Conservation (phyloP, 1,284 basidiomycete genomes). For the Cutaneotrichosporon sp. region DNA sequence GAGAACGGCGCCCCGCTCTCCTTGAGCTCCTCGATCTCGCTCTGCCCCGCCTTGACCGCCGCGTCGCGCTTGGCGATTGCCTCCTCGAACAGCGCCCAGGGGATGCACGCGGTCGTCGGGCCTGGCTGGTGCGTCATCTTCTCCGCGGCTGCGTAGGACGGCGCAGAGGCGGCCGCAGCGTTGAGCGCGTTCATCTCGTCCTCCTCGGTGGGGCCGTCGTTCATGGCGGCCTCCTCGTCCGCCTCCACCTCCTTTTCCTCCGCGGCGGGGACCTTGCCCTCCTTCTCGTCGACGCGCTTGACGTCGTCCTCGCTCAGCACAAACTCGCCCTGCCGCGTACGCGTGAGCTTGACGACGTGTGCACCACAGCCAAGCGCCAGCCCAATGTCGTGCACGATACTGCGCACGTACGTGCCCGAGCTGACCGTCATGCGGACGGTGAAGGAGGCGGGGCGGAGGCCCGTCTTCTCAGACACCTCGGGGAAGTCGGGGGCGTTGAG, state of each 20-base stretch:
- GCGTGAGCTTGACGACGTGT: slow-evolving; percentile 84
- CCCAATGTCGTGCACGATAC: slow-evolving; percentile 86
- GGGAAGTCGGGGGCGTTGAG: slow-evolving; percentile 40
- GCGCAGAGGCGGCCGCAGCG: not conserved
- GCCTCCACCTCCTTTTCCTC: too few species aligned
- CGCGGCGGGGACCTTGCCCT: slow-evolving; percentile 17
- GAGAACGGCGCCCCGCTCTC: slow-evolving; percentile 54
- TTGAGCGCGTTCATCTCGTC: not conserved
- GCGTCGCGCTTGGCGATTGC: slow-evolving; percentile 57
- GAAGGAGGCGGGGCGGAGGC: slow-evolving; percentile 68
- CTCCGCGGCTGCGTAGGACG: slow-evolving; percentile 1
- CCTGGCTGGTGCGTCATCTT: slow-evolving; percentile 5
- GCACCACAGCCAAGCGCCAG: slow-evolving; percentile 79
- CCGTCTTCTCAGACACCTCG: slow-evolving; percentile 53
- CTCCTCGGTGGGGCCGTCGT: slow-evolving; percentile 11
- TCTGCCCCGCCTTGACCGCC: slow-evolving; percentile 55
- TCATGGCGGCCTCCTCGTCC: slow-evolving; percentile 25
- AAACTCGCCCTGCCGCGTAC: slow-evolving; percentile 82
- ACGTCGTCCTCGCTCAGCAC: slow-evolving; percentile 55
- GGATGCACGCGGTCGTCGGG: slow-evolving; percentile 60
- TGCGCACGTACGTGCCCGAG: slow-evolving; percentile 95
- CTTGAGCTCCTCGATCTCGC: slow-evolving; percentile 44
- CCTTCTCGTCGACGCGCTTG: slow-evolving; percentile 21
- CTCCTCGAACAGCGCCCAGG: slow-evolving; percentile 74
- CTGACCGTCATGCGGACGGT: slow-evolving; percentile 87